Evolutionary conservation across 768 basidiomycete species (phyloP).

Genomic region (Tylopilus rubrobrunneus): DNA sequence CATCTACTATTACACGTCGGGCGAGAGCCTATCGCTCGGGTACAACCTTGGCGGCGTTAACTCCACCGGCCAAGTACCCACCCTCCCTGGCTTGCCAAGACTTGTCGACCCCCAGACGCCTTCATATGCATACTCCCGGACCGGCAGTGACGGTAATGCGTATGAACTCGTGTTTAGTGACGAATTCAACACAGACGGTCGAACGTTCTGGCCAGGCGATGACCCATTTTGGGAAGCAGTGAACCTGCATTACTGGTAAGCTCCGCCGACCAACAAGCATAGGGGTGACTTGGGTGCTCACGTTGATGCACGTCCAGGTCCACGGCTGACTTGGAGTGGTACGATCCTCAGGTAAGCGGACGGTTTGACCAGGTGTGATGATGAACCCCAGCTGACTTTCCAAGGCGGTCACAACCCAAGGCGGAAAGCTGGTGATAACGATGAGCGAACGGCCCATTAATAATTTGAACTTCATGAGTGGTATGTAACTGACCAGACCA

Average conservation of each 20-base stretch:
- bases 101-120: constrained; percentile 83
- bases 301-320: constrained; percentile 32
- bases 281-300: constrained; percentile 4
- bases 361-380: background rate
- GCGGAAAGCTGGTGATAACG: constrained; percentile 80
- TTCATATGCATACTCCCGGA: constrained; percentile 46
- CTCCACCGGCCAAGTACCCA: constrained; percentile 80
- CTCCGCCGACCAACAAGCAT: background rate
- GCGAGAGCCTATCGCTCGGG: constrained; percentile 36
- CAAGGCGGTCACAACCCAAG: constrained; percentile 65
- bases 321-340: constrained; percentile 83
- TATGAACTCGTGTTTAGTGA: constrained; percentile 88
- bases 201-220: constrained; percentile 76
- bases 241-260: constrained; percentile 79
- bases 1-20: constrained; percentile 48
- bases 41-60: constrained; percentile 89
- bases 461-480: constrained; percentile 81
- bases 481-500: constrained; percentile 34
- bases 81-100: constrained; percentile 58
- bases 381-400: background rate
- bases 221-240: constrained; percentile 85
- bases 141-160: constrained; percentile 69
- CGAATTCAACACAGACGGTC: constrained; percentile 74
- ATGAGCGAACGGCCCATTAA: constrained; percentile 67
- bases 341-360: constrained; percentile 58